These are phyloP conservation scores for Neckera pumila DNA, from an alignment of 225 moss, liverwort and hornwort genomes.

Conservation along the genomic window DNA sequence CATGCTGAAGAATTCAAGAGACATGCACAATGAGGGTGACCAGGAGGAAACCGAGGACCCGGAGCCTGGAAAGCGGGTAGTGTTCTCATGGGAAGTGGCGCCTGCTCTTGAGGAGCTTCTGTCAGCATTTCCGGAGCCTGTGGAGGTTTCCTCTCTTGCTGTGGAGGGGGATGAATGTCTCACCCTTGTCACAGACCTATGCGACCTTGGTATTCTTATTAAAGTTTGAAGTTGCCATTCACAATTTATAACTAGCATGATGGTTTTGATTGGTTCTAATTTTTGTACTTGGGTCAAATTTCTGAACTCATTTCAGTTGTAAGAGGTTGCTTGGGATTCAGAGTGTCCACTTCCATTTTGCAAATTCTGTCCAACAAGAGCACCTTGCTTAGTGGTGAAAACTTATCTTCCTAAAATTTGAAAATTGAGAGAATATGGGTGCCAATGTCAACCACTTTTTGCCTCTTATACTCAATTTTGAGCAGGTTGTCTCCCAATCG, in stretches of 20 bases:
- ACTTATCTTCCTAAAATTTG: background rate
- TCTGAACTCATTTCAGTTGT: background rate
- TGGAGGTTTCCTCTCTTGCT: conserved; percentile 48
- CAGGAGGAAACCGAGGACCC: conserved; percentile 12
- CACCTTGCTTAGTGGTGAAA: too few species aligned
- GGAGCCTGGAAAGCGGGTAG: conserved; percentile 25
- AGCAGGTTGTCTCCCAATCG: background rate
- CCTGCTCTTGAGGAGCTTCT: conserved; percentile 78
- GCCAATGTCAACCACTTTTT: too few species aligned
- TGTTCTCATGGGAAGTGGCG: conserved; percentile 59
- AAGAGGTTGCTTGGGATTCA: background rate
- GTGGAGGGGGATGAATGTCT: conserved; percentile 26
- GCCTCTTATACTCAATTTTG: background rate
- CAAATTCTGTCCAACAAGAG: background rate
- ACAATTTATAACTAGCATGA: background rate
- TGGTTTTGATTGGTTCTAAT: too few species aligned
- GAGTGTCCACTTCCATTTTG: background rate
- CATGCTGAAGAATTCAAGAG: conserved; percentile 69
- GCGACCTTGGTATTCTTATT: conserved; percentile 31
- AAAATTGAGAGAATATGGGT: background rate
- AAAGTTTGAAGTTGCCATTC: background rate
- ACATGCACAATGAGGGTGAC: conserved; percentile 58
- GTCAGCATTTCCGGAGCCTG: conserved; percentile 61
- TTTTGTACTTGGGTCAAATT: background rate
- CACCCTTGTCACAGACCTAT: conserved; percentile 20